A percentile compares a stretch with the other conserved stretches of the same genome.
phyloP scores from a whole-genome alignment of 495 filamentous ascomycete genomes.

The Daldinia vernicosa region DNA sequence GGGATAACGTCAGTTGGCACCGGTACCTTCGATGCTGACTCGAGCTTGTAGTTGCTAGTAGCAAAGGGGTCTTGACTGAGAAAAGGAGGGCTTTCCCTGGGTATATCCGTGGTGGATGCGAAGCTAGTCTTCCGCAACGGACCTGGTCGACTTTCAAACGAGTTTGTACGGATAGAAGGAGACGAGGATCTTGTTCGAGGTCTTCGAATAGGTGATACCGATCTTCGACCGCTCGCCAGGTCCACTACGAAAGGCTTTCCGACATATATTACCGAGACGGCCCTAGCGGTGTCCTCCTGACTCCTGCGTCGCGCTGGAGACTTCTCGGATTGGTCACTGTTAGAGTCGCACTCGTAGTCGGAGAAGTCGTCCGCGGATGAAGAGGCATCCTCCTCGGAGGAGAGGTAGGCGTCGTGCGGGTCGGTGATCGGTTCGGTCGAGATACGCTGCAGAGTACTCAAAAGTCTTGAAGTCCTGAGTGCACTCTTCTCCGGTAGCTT shows the following conservation, averaged over 20 bases:
- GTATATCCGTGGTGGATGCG: slow-evolving; percentile 47
- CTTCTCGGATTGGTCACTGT: slow-evolving; percentile 48
- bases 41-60: slow-evolving; percentile 50
- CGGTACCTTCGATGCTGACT: slow-evolving; percentile 28
- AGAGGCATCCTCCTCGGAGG: slow-evolving; percentile 61
- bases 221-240: slow-evolving; percentile 50
- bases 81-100: slow-evolving; percentile 53
- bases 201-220: slow-evolving; percentile 49
- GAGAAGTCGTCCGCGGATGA: slow-evolving; percentile 61
- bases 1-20: slow-evolving; percentile 27
- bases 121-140: slow-evolving; percentile 47
- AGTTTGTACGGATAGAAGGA: slow-evolving; percentile 37
- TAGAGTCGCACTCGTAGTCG: slow-evolving; percentile 59
- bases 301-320: slow-evolving; percentile 50
- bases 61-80: slow-evolving; percentile 59
- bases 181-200: slow-evolving; percentile 46
- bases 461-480: slow-evolving; percentile 53
- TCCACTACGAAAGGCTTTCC: slow-evolving; percentile 59
- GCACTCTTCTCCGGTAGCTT: slow-evolving; percentile 54
- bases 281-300: slow-evolving; percentile 58
- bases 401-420: slow-evolving; percentile 60
- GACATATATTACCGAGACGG: slow-evolving; percentile 59
- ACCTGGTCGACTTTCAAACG: slow-evolving; percentile 16
- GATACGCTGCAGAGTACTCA: slow-evolving; percentile 54
- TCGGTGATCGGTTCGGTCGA: slow-evolving; percentile 46